Percentiles rank a stretch among this genome's conserved stretches.
These are phyloP conservation scores for Murraya paniculata DNA, from an alignment of 345 rosid species.

Conservation along the genomic window DNA sequence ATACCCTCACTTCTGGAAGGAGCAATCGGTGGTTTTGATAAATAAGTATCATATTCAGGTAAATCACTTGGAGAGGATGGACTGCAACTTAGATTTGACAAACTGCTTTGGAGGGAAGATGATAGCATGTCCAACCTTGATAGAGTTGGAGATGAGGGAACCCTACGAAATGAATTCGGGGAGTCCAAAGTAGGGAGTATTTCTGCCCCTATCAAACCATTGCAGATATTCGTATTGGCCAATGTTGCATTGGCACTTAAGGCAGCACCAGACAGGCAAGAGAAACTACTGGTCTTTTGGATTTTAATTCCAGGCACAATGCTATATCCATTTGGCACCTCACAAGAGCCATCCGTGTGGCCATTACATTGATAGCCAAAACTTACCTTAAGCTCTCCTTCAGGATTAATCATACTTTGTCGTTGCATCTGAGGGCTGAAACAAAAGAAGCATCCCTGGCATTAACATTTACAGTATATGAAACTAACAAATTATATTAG, in stretches of 20 bases:
- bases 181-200: slow-evolving; percentile 89
- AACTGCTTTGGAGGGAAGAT: slow-evolving; percentile 79
- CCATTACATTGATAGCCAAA: slow-evolving; percentile 85
- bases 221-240: slow-evolving; percentile 92
- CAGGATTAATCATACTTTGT: slow-evolving; percentile 36
- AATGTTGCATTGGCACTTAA: slow-evolving; percentile 93
- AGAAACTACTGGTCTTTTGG: slow-evolving; percentile 66
- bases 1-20: slow-evolving; percentile 72
- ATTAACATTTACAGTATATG: background rate
- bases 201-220: slow-evolving; percentile 82
- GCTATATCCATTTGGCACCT: slow-evolving; percentile 30
- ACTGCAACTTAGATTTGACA: slow-evolving; percentile 81
- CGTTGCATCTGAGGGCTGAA: slow-evolving; percentile 46
- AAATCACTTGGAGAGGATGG: slow-evolving; percentile 57
- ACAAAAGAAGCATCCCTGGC: slow-evolving; percentile 9
- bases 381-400: slow-evolving; percentile 80
- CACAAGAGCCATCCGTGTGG: slow-evolving; percentile 22
- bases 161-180: slow-evolving; percentile 74
- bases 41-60: slow-evolving; percentile 62
- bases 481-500: background rate
- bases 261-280: slow-evolving; percentile 97
- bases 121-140: slow-evolving; percentile 81
- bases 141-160: slow-evolving; percentile 73
- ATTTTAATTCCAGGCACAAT: slow-evolving; percentile 38
- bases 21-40: slow-evolving; percentile 52